A percentile compares a stretch with the other conserved stretches of the same genome.
Evolutionary conservation across 164 flowering plant species (phyloP).

Genomic region (Aristolochia fimbriata): DNA sequence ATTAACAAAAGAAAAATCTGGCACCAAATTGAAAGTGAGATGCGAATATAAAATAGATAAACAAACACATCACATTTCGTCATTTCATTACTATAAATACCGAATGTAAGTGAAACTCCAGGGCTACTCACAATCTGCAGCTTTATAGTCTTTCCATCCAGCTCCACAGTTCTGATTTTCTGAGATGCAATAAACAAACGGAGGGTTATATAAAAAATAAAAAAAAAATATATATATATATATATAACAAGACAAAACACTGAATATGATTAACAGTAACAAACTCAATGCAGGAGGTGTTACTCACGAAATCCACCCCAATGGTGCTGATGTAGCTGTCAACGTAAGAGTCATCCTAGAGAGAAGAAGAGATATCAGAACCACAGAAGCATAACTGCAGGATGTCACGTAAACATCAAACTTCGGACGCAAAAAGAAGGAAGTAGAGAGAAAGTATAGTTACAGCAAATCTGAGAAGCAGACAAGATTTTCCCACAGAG

Average conservation of each 20-base stretch:
- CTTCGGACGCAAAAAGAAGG: background rate
- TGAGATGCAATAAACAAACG: constrained; percentile 11
- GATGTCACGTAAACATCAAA: background rate
- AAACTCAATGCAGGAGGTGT: background rate
- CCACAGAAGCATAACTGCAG: too few relatives aligned
- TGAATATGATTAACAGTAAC: background rate
- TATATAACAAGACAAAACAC: background rate
- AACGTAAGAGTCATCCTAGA: constrained; percentile 68
- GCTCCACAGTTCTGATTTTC: constrained; percentile 67
- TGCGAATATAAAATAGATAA: background rate
- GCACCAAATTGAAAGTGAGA: background rate
- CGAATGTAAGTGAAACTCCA: too few relatives aligned
- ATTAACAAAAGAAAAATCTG: too few relatives aligned
- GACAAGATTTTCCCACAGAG: constrained; percentile 58
- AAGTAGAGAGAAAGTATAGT: constrained; percentile 5
- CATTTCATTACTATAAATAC: too few relatives aligned
- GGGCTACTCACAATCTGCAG: constrained; percentile 51
- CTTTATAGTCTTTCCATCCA: constrained; percentile 59
- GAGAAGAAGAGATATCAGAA: constrained; percentile 1
- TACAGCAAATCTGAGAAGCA: constrained; percentile 62
- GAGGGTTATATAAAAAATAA: background rate
- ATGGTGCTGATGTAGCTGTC: constrained; percentile 75
- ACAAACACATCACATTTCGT: too few relatives aligned
- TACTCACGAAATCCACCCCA: constrained; percentile 62
- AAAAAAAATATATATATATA: too few relatives aligned